Percentiles rank a stretch among this genome's conserved stretches.
phyloP scores from a whole-genome alignment of 2,329 filamentous ascomycete genomes.

The Alternaria sp. region DNA sequence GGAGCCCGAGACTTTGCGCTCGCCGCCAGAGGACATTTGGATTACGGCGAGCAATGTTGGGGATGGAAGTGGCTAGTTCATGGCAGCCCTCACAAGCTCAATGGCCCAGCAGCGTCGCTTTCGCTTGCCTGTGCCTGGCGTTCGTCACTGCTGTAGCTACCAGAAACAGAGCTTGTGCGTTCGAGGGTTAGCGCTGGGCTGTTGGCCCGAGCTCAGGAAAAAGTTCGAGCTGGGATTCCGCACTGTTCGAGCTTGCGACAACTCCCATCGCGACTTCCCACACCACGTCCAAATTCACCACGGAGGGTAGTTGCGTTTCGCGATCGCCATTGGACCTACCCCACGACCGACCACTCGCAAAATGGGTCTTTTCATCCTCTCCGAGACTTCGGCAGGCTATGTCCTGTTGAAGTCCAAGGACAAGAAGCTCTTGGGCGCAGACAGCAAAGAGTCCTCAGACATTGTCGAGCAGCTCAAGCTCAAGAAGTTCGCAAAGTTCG shows the following conservation, averaged over 20 bases:
- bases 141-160: background rate
- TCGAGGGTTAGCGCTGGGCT: slow-evolving; percentile 4
- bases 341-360: slow-evolving; percentile 9
- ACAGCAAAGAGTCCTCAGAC: slow-evolving; percentile 79
- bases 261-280: slow-evolving; percentile 26
- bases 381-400: slow-evolving; percentile 75
- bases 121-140: slow-evolving; percentile 1
- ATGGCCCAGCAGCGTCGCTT: background rate
- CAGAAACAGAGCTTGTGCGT: slow-evolving; percentile 3
- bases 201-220: slow-evolving; percentile 18
- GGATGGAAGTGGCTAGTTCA: background rate
- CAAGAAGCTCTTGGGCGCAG: slow-evolving; percentile 91
- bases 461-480: slow-evolving; percentile 91
- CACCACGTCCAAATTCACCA: slow-evolving; percentile 23
- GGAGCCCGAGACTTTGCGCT: slow-evolving; percentile 45
- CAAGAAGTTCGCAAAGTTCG: slow-evolving; percentile 97
- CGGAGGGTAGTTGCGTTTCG: slow-evolving; percentile 17
- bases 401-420: slow-evolving; percentile 98
- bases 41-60: background rate
- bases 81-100: background rate
- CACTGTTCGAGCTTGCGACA: slow-evolving; percentile 24
- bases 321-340: slow-evolving; percentile 14
- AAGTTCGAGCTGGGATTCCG: slow-evolving; percentile 19
- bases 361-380: slow-evolving; percentile 55
- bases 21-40: slow-evolving; percentile 29